These are phyloP conservation scores for Corinectria fuckeliana DNA, from an alignment of 2,329 filamentous ascomycete species.

Conservation along the genomic window DNA sequence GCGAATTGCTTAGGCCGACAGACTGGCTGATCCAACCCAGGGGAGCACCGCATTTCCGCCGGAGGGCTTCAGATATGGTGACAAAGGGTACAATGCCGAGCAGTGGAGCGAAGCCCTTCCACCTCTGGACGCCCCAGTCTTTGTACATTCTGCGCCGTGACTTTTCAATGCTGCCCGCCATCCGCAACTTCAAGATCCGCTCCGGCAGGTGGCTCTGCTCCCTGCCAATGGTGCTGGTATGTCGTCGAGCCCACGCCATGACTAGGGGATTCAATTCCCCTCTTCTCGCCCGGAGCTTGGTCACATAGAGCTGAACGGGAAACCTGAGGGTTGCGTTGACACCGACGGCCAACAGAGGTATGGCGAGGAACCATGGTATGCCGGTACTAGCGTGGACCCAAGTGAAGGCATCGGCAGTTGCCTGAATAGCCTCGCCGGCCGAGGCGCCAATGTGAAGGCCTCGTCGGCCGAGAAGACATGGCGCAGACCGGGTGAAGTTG, in stretches of 20 bases:
- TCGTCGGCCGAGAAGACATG: constrained; percentile 29
- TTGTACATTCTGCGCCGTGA: constrained; percentile 45
- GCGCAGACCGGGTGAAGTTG: constrained; percentile 1
- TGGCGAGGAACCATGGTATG: constrained; percentile 60
- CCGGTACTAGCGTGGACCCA: constrained; percentile 50
- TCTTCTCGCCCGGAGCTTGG: constrained; percentile 40
- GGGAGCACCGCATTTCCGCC: constrained; percentile 51
- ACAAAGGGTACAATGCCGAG: constrained; percentile 57
- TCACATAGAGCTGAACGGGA: constrained; percentile 53
- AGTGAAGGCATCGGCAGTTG: constrained; percentile 52
- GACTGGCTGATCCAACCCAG: constrained; percentile 40
- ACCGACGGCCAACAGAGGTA: constrained; percentile 58
- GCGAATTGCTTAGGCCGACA: constrained; percentile 37
- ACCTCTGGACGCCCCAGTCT: constrained; percentile 52
- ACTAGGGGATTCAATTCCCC: constrained; percentile 41
- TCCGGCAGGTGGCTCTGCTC: constrained; percentile 20
- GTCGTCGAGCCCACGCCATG: constrained; percentile 42
- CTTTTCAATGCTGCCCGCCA: constrained; percentile 35
- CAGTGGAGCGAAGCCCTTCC: constrained; percentile 52
- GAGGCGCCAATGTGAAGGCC: constrained; percentile 44
- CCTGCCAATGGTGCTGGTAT: constrained; percentile 18
- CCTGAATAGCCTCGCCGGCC: constrained; percentile 44
- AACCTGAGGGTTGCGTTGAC: constrained; percentile 54
- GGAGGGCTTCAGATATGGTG: constrained; percentile 56
- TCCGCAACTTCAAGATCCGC: constrained; percentile 33